Percentiles rank a stretch among this genome's conserved stretches.
These are phyloP conservation scores for Discostella stelligeroides DNA, from an alignment of 108 stramenopile species.

Conservation along the genomic window DNA sequence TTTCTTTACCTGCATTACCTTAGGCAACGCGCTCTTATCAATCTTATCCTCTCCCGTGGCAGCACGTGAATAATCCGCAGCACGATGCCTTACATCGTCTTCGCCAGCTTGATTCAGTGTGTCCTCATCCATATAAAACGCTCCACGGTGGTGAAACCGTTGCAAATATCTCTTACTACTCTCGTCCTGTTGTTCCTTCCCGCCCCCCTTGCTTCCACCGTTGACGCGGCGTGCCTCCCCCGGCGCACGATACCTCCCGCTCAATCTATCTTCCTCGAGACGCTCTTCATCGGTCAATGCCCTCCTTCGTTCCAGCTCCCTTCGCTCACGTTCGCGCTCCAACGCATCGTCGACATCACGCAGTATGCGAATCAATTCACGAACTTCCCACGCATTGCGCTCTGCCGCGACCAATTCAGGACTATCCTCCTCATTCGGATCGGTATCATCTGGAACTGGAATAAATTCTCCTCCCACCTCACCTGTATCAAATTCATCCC, in stretches of 20 bases:
- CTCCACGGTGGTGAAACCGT: conserved; percentile 95
- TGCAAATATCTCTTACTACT: conserved; percentile 73
- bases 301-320: conserved; percentile 74
- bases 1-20: conserved; percentile 94
- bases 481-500: conserved; percentile 57
- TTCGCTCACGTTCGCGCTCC: conserved; percentile 46
- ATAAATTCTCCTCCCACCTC: conserved; percentile 43
- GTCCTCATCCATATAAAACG: conserved; percentile 98
- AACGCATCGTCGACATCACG: conserved; percentile 69
- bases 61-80: conserved; percentile 77
- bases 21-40: conserved; percentile 83
- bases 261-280: conserved; percentile 67
- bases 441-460: conserved; percentile 52
- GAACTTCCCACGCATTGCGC: conserved; percentile 80
- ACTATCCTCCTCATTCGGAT: conserved; percentile 46
- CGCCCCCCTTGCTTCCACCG: conserved; percentile 24
- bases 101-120: conserved; percentile 67
- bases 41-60: conserved; percentile 92
- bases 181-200: conserved; percentile 23
- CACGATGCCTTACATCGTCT: conserved; percentile 88
- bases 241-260: conserved; percentile 65
- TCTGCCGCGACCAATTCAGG: conserved; percentile 45
- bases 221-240: conserved; percentile 46
- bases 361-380: conserved; percentile 70
- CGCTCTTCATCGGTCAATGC: conserved; percentile 93